Evolutionary conservation across 768 basidiomycete species (phyloP).

Genomic region (Russula virescens): DNA sequence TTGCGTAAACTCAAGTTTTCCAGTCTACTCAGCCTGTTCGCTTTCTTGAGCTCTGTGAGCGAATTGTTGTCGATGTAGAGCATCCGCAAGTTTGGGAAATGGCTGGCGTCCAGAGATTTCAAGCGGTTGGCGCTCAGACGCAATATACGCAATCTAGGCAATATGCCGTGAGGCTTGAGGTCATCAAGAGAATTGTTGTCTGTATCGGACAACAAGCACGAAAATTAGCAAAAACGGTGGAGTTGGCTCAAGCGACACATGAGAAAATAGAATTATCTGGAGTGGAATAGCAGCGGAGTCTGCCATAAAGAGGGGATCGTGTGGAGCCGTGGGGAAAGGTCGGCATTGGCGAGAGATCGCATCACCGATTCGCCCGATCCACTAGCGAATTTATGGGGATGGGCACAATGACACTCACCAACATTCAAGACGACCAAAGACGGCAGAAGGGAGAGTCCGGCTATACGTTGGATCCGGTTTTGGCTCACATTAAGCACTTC

Average conservation of each 20-base stretch:
- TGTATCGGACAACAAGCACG: slow-evolving; percentile 30
- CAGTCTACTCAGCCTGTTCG: slow-evolving; percentile 59
- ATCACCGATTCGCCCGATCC: slow-evolving; percentile 14
- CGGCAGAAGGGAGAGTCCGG: slow-evolving; percentile 55
- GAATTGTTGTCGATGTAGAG: slow-evolving; percentile 89
- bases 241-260: slow-evolving; percentile 5
- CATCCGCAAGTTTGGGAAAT: slow-evolving; percentile 71
- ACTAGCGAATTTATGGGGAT: slow-evolving; percentile 4
- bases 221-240: slow-evolving; percentile 18
- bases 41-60: slow-evolving; percentile 45
- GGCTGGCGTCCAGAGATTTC: slow-evolving; percentile 50
- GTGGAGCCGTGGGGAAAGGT: slow-evolving; percentile 20
- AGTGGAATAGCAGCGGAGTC: slow-evolving; percentile 15
- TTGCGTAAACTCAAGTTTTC: slow-evolving; percentile 91
- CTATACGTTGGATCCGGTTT: slow-evolving; percentile 58
- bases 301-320: slow-evolving; percentile 15
- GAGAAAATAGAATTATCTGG: slow-evolving; percentile 5
- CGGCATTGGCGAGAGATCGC: slow-evolving; percentile 13
- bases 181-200: slow-evolving; percentile 66
- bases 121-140: slow-evolving; percentile 81
- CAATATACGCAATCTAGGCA: slow-evolving; percentile 75
- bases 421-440: slow-evolving; percentile 71
- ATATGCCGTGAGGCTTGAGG: slow-evolving; percentile 47
- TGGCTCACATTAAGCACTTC: slow-evolving; percentile 80
- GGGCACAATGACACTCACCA: slow-evolving; percentile 49